Conservation (phyloP, 2,329 filamentous ascomycete species). For the Davidsoniella neocaledoniae region DNA sequence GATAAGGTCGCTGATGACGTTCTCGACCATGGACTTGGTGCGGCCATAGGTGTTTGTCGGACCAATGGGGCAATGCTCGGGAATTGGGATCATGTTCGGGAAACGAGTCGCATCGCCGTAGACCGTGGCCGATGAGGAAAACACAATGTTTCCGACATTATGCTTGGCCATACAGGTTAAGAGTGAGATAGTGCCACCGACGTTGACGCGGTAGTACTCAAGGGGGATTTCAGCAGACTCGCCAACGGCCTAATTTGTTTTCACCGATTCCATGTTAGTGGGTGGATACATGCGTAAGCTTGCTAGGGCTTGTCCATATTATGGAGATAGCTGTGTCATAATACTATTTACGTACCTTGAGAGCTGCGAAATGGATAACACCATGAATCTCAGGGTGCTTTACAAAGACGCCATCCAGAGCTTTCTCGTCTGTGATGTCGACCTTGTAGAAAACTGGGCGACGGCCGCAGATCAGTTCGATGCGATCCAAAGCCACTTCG, state of each 20-base stretch:
- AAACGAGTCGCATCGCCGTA: constrained; percentile 96
- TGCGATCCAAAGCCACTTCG: constrained; percentile 77
- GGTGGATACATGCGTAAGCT: background rate
- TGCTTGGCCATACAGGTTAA: constrained; percentile 75
- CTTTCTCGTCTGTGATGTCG: constrained; percentile 75
- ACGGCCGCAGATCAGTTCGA: constrained; percentile 84
- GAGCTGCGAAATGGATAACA: constrained; percentile 94
- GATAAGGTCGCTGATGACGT: constrained; percentile 79
- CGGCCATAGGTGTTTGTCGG: constrained; percentile 96
- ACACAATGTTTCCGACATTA: constrained; percentile 92
- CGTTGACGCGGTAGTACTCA: constrained; percentile 96
- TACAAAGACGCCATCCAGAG: constrained; percentile 71
- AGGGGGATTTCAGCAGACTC: constrained; percentile 87
- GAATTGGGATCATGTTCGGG: constrained; percentile 97
- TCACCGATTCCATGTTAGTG: background rate
- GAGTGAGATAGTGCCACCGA: constrained; percentile 77
- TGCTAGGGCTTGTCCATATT: no score
- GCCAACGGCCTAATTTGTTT: constrained; percentile 57
- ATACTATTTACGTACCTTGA: constrained; percentile 49
- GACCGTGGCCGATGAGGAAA: constrained; percentile 94
- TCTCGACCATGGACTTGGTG: constrained; percentile 87
- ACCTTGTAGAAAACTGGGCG: constrained; percentile 68
- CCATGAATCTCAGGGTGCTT: constrained; percentile 89
- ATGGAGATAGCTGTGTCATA: no score
- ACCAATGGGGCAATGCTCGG: constrained; percentile 87